Percentiles rank a stretch among this genome's conserved stretches.
phyloP scores from a whole-genome alignment of 345 rosid genomes.

The Gossypium australe region DNA sequence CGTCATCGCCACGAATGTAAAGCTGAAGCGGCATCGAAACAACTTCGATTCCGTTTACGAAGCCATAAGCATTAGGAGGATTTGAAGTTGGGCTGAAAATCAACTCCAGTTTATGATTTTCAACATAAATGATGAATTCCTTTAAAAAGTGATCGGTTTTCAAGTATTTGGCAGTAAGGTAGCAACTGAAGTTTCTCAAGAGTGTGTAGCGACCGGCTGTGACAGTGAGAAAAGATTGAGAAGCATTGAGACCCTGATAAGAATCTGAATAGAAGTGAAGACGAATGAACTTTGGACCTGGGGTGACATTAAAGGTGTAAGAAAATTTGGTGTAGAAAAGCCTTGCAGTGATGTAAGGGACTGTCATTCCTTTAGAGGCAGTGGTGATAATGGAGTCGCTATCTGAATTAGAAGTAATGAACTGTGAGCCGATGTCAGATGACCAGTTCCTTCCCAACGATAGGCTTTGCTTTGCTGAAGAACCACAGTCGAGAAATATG shows the following conservation, averaged over 20 bases:
- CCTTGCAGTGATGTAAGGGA: constrained; percentile 15
- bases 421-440: not conserved
- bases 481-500: not conserved
- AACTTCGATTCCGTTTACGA: constrained; percentile 14
- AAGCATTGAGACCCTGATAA: constrained; percentile 11
- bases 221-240: constrained; percentile 18
- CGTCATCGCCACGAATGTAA: constrained; percentile 9
- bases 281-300: constrained; percentile 26
- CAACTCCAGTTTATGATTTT: constrained; percentile 7
- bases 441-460: not conserved
- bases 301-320: constrained; percentile 17
- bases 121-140: constrained; percentile 18
- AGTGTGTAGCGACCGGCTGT: constrained; percentile 15
- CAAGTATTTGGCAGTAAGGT: constrained; percentile 6
- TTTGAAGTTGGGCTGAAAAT: constrained; percentile 17
- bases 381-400: not conserved
- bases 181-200: constrained; percentile 16
- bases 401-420: not conserved
- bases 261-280: constrained; percentile 23
- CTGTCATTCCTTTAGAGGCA: not conserved
- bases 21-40: constrained; percentile 26
- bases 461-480: not conserved
- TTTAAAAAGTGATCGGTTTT: not conserved
- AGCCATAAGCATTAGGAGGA: constrained; percentile 6
- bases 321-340: constrained; percentile 11